Conservation (phyloP, 1,284 basidiomycete species). For the Boletus sp. region DNA sequence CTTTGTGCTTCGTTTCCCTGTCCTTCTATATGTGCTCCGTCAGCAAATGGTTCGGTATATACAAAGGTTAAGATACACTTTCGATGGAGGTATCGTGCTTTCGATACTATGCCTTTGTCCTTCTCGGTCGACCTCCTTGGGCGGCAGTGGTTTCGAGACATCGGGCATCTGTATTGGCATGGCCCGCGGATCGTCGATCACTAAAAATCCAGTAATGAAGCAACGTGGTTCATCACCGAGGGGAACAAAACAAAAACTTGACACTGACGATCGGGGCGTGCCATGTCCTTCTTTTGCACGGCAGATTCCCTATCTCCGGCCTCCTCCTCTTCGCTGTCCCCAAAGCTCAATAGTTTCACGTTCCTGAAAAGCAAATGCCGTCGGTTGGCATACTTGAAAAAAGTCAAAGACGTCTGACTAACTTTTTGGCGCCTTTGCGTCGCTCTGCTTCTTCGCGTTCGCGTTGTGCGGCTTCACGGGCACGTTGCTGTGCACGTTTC, state of each 20-base stretch:
- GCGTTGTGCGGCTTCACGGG: slow-evolving; percentile 68
- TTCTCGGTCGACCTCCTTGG: slow-evolving; percentile 16
- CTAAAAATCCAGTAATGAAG: slow-evolving; percentile 33
- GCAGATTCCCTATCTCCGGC: slow-evolving; percentile 49
- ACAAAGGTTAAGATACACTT: slow-evolving; percentile 13
- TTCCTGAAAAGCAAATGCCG: slow-evolving; percentile 51
- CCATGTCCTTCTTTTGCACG: slow-evolving; percentile 69
- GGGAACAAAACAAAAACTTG: neutral
- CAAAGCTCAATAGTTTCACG: slow-evolving; percentile 84
- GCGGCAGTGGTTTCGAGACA: slow-evolving; percentile 10
- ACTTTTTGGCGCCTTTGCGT: slow-evolving; percentile 83
- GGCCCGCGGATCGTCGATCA: slow-evolving; percentile 46
- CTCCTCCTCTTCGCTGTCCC: slow-evolving; percentile 63
- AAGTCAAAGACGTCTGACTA: slow-evolving; percentile 17
- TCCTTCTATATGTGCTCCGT: slow-evolving; percentile 19
- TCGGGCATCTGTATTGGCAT: slow-evolving; percentile 26
- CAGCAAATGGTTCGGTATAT: neutral
- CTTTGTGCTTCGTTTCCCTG: slow-evolving; percentile 40
- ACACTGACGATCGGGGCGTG: slow-evolving; percentile 75
- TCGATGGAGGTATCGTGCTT: slow-evolving; percentile 8
- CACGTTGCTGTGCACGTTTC: slow-evolving; percentile 76
- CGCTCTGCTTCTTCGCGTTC: slow-evolving; percentile 75
- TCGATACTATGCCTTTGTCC: slow-evolving; percentile 5
- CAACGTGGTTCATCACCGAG: neutral
- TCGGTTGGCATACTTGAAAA: neutral